phyloP scores from a whole-genome alignment of 805 yeast species.

The Barnettozyma pratensis region DNA sequence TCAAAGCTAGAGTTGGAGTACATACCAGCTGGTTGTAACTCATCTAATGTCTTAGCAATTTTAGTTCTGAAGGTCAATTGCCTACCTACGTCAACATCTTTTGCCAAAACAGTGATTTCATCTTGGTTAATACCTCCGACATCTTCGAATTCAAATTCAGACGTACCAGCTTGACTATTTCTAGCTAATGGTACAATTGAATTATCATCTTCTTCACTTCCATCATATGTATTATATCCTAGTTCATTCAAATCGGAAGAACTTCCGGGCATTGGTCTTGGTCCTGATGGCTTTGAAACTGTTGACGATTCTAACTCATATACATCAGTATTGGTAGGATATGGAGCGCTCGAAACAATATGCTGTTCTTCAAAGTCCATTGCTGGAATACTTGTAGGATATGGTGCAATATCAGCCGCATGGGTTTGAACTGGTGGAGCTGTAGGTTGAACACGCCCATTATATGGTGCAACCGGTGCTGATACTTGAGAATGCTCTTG shows the following conservation, averaged over 20 bases:
- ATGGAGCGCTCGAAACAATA: neutral
- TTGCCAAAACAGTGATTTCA: neutral
- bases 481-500: neutral
- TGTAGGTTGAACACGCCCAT: neutral
- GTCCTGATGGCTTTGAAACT: slow-evolving; percentile 18
- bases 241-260: neutral
- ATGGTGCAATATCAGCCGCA: slow-evolving; percentile 11
- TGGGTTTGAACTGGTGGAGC: neutral
- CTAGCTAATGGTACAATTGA: neutral
- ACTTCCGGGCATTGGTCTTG: slow-evolving; percentile 25
- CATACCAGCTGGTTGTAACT: slow-evolving; percentile 16
- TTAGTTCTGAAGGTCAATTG: slow-evolving; percentile 23
- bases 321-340: slow-evolving; percentile 1
- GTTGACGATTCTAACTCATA: neutral
- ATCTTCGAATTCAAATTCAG: neutral
- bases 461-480: slow-evolving; percentile 1
- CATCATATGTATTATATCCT: neutral
- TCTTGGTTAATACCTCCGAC: neutral
- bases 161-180: neutral
- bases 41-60: slow-evolving; percentile 21
- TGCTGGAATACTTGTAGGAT: slow-evolving; percentile 14
- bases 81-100: slow-evolving; percentile 10
- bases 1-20: slow-evolving; percentile 13
- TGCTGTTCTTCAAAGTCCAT: slow-evolving; percentile 2
- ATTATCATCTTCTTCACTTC: neutral